Evolutionary conservation across 257 asterid genomes (phyloP).

Genomic region (Linderniella brevidens): DNA sequence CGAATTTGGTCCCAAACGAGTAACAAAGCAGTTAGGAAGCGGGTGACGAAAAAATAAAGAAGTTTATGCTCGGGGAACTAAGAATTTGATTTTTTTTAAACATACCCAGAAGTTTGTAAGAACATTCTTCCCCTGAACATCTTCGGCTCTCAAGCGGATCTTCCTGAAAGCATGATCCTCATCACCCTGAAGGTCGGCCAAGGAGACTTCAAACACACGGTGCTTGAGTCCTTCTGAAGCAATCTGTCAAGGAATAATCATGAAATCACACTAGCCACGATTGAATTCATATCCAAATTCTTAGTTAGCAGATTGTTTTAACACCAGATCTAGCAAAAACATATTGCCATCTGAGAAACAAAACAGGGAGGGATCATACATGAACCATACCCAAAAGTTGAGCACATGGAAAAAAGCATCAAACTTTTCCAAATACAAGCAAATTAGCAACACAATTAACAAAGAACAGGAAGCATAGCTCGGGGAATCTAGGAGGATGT

Average conservation of each 20-base stretch:
- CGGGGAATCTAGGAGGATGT: no score
- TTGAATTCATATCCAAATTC: not conserved
- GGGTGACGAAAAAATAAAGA: not conserved
- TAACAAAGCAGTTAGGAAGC: not conserved
- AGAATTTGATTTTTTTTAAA: not conserved
- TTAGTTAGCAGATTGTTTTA: no score
- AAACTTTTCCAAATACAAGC: no score
- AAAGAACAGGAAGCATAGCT: no score
- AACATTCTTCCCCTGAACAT: slow-evolving; percentile 74
- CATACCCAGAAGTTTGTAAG: slow-evolving; percentile 67
- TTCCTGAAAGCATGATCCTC: slow-evolving; percentile 75
- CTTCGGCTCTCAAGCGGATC: slow-evolving; percentile 74
- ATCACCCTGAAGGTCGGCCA: slow-evolving; percentile 75
- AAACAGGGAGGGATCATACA: no score
- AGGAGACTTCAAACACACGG: slow-evolving; percentile 68
- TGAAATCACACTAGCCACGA: not conserved
- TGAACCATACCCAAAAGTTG: no score
- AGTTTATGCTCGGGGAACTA: not conserved
- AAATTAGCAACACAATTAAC: no score
- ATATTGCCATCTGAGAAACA: no score
- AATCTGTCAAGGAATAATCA: slow-evolving; percentile 22
- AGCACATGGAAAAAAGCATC: no score
- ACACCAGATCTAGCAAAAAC: not conserved
- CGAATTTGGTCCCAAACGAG: not conserved
- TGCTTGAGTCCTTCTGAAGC: slow-evolving; percentile 93